Base-by-base conservation (phyloP, 2,329 filamentous ascomycete genomes). In the Aspergillus udagawae region DNA sequence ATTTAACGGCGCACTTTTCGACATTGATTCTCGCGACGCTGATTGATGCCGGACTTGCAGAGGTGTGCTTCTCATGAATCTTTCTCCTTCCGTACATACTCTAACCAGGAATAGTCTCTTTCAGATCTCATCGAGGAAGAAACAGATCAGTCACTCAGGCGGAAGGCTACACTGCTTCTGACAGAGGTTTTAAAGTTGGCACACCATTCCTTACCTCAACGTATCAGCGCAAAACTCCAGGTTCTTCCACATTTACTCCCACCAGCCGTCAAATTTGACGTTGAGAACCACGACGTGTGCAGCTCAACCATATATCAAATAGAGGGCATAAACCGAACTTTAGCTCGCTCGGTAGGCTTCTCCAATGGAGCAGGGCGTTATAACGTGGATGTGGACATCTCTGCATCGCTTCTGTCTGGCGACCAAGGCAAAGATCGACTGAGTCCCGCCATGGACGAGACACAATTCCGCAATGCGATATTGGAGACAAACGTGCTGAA, bases 241-340 rank as follows among this genome's bases (percentile, higher is more conserved):
- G 83, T 96, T 5, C 83, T 99, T 20, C 94, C 94, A 0, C 88
- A 93, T 60, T 80, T 97, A 1, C 89, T 99, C 67, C 82, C 87
- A 6, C 86, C 87, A 0, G 91, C 92, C 4, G 83, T 90, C 1
- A 83, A 86, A 35, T 91, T 92, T 65, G 80, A 84, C 23, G 81
- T 86, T 21, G 85, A 92, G 29, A 83, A 86, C 25, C 87, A 91
- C 54, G 92, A 92, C 64, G 81, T 89, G 56, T 91, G 93, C 6
- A 92, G 91, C 7, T 88, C 91, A 7, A 95, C 95, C 20, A 91
- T 99, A 12, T 99, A 97, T 68, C 94, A 97, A 71, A 96, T 99
- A 54, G 96, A 96, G 76, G 97, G 93, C 70, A 92, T 99, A 63
- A 99, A 93, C 72, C 86, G 91, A 61, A 97, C 92, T 0, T 78